phyloP scores from a whole-genome alignment of 2,329 filamentous ascomycete genomes.

The Colletotrichum incanum region DNA sequence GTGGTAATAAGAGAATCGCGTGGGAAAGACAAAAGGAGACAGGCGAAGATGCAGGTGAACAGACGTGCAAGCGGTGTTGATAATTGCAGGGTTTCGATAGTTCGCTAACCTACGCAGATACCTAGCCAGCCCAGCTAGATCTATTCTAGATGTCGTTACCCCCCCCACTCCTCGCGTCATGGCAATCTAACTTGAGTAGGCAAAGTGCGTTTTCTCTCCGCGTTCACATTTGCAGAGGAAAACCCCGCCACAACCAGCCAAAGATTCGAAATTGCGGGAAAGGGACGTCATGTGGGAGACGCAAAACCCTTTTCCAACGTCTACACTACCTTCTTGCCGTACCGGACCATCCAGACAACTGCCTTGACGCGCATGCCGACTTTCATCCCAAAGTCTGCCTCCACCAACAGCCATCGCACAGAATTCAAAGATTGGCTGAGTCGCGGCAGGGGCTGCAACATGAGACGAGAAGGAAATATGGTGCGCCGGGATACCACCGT shows the following conservation, averaged over 20 bases:
- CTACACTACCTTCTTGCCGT: neutral
- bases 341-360: neutral
- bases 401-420: neutral
- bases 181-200: conserved; percentile 22
- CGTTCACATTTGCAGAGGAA: neutral
- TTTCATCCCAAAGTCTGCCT: neutral
- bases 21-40: neutral
- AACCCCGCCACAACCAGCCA: conserved; percentile 2
- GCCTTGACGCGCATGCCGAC: neutral
- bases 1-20: too few species aligned
- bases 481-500: conserved; percentile 27
- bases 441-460: conserved; percentile 23
- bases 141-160: conserved; percentile 35
- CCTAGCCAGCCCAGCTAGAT: conserved; percentile 15
- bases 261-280: neutral
- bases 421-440: conserved; percentile 16
- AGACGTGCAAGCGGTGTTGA: too few species aligned
- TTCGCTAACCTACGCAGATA: neutral
- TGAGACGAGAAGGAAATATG: conserved; percentile 28
- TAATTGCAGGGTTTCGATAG: neutral
- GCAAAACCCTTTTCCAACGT: neutral
- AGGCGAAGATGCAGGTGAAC: too few species aligned
- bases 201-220: conserved; percentile 20
- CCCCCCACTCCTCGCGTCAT: conserved; percentile 38
- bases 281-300: conserved; percentile 24